These are phyloP conservation scores for Trichosporon ovoides DNA, from an alignment of 1,284 basidiomycete species.

Conservation along the genomic window DNA sequence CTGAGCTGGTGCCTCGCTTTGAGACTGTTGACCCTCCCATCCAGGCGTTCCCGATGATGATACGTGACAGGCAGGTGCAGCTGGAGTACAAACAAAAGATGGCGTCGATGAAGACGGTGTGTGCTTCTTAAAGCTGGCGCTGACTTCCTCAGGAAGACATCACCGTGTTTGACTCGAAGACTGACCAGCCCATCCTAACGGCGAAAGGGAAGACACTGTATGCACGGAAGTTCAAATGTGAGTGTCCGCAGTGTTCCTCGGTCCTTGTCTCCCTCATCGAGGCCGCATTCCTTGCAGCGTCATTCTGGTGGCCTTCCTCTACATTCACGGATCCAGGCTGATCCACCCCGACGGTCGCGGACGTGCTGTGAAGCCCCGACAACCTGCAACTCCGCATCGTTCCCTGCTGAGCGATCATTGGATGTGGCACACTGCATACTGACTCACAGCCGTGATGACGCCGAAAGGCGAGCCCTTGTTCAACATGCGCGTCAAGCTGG, in stretches of 20 bases:
- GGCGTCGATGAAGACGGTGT: background rate
- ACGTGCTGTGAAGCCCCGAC: too few relatives aligned
- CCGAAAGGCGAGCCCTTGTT: background rate
- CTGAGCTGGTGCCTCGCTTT: background rate
- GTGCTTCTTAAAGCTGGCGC: background rate
- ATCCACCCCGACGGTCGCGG: too few relatives aligned
- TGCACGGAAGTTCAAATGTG: conserved; percentile 1
- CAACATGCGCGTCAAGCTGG: conserved; percentile 1
- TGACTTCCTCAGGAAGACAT: background rate
- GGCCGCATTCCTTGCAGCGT: too few relatives aligned
- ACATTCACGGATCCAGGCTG: too few relatives aligned
- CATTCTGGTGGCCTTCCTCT: too few relatives aligned
- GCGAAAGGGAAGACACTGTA: background rate
- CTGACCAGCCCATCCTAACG: background rate
- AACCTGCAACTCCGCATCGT: too few relatives aligned
- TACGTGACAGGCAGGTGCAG: background rate
- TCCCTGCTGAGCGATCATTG: too few relatives aligned
- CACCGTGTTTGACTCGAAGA: background rate
- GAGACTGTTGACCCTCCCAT: conserved; percentile 1
- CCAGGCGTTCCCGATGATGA: background rate
- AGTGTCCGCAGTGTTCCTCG: too few relatives aligned
- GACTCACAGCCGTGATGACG: background rate
- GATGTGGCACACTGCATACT: too few relatives aligned
- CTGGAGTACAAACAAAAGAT: background rate
- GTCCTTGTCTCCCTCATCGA: too few relatives aligned